These are phyloP conservation scores for Ophiostoma triangulosporum DNA, from an alignment of 2,329 filamentous ascomycete genomes.

Conservation along the genomic window DNA sequence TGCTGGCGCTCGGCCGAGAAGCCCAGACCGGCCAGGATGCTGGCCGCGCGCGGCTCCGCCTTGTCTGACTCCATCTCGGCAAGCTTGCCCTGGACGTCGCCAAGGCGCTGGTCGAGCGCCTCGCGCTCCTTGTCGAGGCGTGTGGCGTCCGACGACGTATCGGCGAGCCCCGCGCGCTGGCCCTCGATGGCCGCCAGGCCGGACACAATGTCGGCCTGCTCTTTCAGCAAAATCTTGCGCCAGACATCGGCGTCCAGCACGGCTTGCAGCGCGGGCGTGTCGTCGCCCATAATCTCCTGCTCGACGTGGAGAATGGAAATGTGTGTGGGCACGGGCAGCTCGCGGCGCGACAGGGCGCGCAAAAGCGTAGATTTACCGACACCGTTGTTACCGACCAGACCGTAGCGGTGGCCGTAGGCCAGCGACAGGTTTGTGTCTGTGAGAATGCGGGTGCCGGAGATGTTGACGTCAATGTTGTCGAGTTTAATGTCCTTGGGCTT, in stretches of 20 bases:
- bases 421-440: constrained; percentile 83
- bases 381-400: constrained; percentile 98
- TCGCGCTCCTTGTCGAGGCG: constrained; percentile 79
- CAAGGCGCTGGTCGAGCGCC: constrained; percentile 77
- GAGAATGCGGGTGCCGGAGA: constrained; percentile 76
- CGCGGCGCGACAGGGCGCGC: constrained; percentile 79
- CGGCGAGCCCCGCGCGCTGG: constrained; percentile 67
- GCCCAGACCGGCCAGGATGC: constrained; percentile 89
- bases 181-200: constrained; percentile 65
- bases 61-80: constrained; percentile 99
- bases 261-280: constrained; percentile 86
- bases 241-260: constrained; percentile 96
- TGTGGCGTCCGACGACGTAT: constrained; percentile 80
- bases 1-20: constrained; percentile 91
- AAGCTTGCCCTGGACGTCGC: constrained; percentile 81
- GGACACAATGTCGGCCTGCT: constrained; percentile 74
- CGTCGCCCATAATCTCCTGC: constrained; percentile 94
- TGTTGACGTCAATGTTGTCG: constrained; percentile 89
- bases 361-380: constrained; percentile 95
- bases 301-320: constrained; percentile 99
- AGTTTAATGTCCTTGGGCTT: constrained; percentile 99
- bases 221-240: constrained; percentile 84
- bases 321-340: constrained; percentile 86
- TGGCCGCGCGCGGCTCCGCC: constrained; percentile 86
- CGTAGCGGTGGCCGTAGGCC: constrained; percentile 85